Evolutionary conservation across 129 eudicot genomes (phyloP).

Genomic region (Tagetes erecta): DNA sequence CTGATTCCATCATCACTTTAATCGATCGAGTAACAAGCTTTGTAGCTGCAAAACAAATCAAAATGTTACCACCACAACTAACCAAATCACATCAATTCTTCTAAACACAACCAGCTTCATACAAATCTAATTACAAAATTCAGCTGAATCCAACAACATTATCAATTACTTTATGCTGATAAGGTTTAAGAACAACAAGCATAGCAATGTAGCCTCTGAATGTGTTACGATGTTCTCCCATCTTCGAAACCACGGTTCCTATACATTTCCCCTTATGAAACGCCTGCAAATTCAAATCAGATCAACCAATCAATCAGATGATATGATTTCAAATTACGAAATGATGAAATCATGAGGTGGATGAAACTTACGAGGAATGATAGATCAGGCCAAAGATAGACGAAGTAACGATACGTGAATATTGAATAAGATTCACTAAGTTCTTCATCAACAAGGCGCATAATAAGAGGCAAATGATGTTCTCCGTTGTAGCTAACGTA

Average conservation of each 20-base stretch:
- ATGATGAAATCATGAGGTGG: background rate
- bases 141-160: background rate
- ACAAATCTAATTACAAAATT: background rate
- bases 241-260: conserved; percentile 92
- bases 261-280: conserved; percentile 84
- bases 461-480: conserved; percentile 83
- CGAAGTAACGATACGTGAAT: conserved; percentile 94
- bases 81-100: background rate
- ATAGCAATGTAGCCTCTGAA: conserved; percentile 95
- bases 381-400: conserved; percentile 95
- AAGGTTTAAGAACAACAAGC: conserved; percentile 89
- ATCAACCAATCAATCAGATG: background rate
- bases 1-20: conserved; percentile 94
- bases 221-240: conserved; percentile 88
- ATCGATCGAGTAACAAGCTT: conserved; percentile 90
- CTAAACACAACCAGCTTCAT: background rate
- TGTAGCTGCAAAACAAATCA: conserved; percentile 63
- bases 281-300: conserved; percentile 45
- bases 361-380: conserved; percentile 60
- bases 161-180: conserved; percentile 92
- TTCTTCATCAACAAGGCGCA: conserved; percentile 88
- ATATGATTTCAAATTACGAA: background rate
- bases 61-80: conserved; percentile 6
- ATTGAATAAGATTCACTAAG: conserved; percentile 98
- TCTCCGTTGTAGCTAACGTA: conserved; percentile 93